Percentiles rank a stretch among this genome's conserved stretches.
Conservation (phyloP, 345 rosid species). For the Eucalyptus melliodora region DNA sequence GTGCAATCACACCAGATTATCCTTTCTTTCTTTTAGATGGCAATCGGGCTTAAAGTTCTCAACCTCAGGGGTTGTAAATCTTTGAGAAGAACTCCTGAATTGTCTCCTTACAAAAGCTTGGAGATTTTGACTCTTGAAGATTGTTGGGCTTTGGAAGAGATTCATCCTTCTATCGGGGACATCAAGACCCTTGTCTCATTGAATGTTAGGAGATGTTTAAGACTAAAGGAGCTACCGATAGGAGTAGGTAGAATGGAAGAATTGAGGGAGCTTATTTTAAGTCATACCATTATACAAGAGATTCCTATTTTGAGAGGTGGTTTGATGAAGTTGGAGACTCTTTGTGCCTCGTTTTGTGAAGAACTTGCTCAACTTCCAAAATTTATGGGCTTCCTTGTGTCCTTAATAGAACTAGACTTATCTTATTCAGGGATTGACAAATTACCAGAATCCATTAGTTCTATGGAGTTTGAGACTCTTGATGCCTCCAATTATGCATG, state of each 20-base stretch:
- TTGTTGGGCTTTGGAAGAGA: neutral
- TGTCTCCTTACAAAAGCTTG: neutral
- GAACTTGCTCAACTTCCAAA: neutral
- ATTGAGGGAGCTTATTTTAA: neutral
- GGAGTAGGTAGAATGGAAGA: neutral
- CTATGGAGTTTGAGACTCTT: neutral
- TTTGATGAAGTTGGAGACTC: neutral
- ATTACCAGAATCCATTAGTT: neutral
- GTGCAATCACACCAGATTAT: neutral
- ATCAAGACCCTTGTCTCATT: neutral
- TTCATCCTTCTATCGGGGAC: neutral
- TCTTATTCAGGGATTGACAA: neutral
- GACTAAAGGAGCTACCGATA: neutral
- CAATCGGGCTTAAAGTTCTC: neutral
- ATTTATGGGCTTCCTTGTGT: neutral
- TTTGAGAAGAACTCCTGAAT: neutral
- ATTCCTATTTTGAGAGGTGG: neutral
- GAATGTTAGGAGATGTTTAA: neutral
- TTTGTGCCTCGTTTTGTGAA: neutral
- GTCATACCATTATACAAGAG: neutral
- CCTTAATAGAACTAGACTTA: neutral
- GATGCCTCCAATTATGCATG: neutral
- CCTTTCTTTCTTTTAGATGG: neutral
- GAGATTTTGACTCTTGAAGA: neutral
- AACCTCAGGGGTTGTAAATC: fast-evolving